phyloP scores from a whole-genome alignment of 805 yeast species.

The Yarrowia sp. region DNA sequence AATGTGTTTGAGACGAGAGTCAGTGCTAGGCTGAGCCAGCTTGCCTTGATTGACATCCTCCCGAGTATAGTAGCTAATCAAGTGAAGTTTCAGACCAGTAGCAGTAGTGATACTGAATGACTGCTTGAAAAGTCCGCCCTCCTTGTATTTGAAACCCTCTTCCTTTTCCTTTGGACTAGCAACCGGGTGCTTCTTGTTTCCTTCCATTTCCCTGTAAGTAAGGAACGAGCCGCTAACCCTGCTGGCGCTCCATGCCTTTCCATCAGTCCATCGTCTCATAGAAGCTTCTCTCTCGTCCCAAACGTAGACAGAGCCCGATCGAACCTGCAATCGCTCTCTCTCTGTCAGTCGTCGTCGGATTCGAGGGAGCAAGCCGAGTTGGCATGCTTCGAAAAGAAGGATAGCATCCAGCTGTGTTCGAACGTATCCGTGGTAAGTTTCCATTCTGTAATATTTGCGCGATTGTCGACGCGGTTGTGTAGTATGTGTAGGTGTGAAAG shows the following conservation, averaged over 20 bases:
- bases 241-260: slow-evolving; percentile 74
- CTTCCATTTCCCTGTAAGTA: slow-evolving; percentile 67
- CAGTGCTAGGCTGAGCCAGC: slow-evolving; percentile 56
- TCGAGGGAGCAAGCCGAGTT: slow-evolving; percentile 61
- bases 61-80: slow-evolving; percentile 61
- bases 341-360: slow-evolving; percentile 64
- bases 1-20: slow-evolving; percentile 51
- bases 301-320: slow-evolving; percentile 66
- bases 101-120: slow-evolving; percentile 64
- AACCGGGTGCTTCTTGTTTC: slow-evolving; percentile 30
- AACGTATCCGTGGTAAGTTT: slow-evolving; percentile 67
- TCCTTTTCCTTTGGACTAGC: slow-evolving; percentile 34
- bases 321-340: slow-evolving; percentile 60
- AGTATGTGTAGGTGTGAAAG: not conserved
- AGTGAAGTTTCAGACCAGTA: slow-evolving; percentile 61
- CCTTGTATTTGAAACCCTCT: slow-evolving; percentile 53
- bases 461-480: slow-evolving; percentile 57
- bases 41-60: slow-evolving; percentile 45
- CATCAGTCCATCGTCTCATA: slow-evolving; percentile 82
- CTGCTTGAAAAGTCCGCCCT: slow-evolving; percentile 67
- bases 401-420: slow-evolving; percentile 68
- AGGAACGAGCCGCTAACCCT: slow-evolving; percentile 70
- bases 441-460: slow-evolving; percentile 52
- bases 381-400: slow-evolving; percentile 68
- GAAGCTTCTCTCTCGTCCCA: slow-evolving; percentile 77